Base-by-base conservation (phyloP, 2,329 filamentous ascomycete species). In the Nemania diffusa region DNA sequence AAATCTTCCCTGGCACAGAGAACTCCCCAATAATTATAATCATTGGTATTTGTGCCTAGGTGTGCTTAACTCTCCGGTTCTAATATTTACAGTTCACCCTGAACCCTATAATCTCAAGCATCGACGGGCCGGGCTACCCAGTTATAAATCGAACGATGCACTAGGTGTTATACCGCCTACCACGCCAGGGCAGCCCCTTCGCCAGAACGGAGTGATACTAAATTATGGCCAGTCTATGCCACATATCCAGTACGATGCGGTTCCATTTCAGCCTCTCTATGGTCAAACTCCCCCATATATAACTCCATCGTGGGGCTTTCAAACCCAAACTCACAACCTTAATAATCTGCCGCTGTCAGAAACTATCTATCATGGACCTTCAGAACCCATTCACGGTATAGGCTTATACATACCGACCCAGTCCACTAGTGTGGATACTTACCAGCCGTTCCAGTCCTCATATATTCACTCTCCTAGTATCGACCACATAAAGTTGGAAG, bases 401-500 rank as follows among this genome's bases (percentile, higher is more conserved):
- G 37, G 8, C 2, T 53, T 52, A 13, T 48, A 56, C 46, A 40
- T 11, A 13, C 48, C 59, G 22, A 1, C 29, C 34, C 40, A 51
- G 20, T 6, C 42, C 40, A 8, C 5, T 29, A 42, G 44, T 60
- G 27, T 46, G 5, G 48, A 37, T 57, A 63, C 20, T 26, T 27
- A 57, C n/a, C 62, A 57, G 58, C 55, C 65, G 27, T 59, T 67
- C 32, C 58, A 73, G n/a, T 34, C 69, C 27, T 66, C 73, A 32
- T 78, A 77, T 73, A 62, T 64, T 34, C 64, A 57, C 7, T 64
- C 1, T 69, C 80, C 80, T 71, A 81, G 81, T 60, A 79, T 78
- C 32, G 84, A 87, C 68, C 79, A 81, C 65, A 67, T 73, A 20
- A 84, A 86, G 69, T 78, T 88, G 7, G 83, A 87, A 55, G 80